Evolutionary conservation across 192 early-diverging fungal species (phyloP).

Genomic region (Linnemannia schmuckeri): DNA sequence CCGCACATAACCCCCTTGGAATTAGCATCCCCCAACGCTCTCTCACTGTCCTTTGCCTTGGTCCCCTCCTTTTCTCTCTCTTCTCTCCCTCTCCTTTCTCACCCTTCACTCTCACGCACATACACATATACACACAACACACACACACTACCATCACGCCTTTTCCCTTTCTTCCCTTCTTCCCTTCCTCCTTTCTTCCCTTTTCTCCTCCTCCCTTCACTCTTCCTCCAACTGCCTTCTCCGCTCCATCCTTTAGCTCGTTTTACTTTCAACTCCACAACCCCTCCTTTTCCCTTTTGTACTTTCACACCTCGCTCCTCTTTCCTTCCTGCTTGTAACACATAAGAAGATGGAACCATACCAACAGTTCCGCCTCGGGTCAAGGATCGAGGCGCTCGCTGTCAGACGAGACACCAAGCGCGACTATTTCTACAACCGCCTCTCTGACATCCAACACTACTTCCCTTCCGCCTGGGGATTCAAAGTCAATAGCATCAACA

Average conservation of each 20-base stretch:
- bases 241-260: background rate
- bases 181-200: background rate
- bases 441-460: conserved; percentile 4
- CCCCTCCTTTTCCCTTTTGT: background rate
- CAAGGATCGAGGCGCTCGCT: background rate
- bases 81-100: no score
- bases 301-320: background rate
- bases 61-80: no score
- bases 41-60: no score
- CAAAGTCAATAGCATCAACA: background rate
- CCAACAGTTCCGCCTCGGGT: background rate
- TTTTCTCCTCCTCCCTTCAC: background rate
- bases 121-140: no score
- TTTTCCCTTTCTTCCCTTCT: background rate
- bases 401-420: background rate
- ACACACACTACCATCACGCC: background rate
- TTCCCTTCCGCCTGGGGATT: background rate
- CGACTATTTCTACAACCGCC: background rate
- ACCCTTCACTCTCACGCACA: no score
- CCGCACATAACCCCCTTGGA: no score
- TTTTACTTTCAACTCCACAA: conserved; percentile 5
- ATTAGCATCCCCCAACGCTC: no score
- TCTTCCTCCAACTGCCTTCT: no score
- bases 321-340: background rate
- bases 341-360: background rate